These are phyloP conservation scores for Metschnikowia arizonensis DNA, from an alignment of 805 yeast genomes.

Conservation along the genomic window DNA sequence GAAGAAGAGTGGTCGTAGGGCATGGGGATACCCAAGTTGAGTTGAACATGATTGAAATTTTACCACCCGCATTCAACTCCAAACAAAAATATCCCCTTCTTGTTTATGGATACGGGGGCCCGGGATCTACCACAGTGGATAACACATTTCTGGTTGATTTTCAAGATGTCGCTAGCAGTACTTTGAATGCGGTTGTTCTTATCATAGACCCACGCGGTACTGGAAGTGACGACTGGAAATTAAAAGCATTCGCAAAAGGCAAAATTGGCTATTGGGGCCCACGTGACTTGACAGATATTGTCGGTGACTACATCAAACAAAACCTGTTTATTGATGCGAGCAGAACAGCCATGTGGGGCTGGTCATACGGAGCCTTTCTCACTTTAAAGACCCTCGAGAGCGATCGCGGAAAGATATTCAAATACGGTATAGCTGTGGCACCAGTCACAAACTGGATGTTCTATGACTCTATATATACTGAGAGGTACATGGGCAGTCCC, in stretches of 20 bases:
- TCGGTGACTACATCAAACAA: constrained; percentile 45
- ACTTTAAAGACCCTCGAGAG: constrained; percentile 70
- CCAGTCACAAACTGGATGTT: constrained; percentile 79
- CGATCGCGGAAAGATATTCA: constrained; percentile 59
- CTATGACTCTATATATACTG: constrained; percentile 77
- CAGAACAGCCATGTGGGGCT: constrained; percentile 75
- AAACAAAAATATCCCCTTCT: constrained; percentile 53
- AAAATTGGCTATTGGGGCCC: constrained; percentile 76
- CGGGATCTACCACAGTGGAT: constrained; percentile 63
- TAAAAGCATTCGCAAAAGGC: constrained; percentile 50
- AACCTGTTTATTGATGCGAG: constrained; percentile 47
- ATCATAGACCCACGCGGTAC: constrained; percentile 80
- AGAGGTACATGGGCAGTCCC: constrained; percentile 66
- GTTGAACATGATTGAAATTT: constrained; percentile 55
- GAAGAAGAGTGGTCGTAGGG: constrained; percentile 28
- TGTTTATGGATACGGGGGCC: constrained; percentile 75
- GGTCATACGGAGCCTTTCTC: constrained; percentile 83
- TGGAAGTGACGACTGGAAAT: constrained; percentile 72
- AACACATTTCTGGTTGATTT: constrained; percentile 48
- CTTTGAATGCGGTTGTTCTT: constrained; percentile 56
- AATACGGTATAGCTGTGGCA: constrained; percentile 77
- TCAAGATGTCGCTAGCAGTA: constrained; percentile 55
- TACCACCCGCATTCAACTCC: constrained; percentile 54
- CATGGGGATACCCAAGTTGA: constrained; percentile 30
- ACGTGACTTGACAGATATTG: constrained; percentile 54